Base-by-base conservation (phyloP, 768 basidiomycete genomes). In the Pleurotus djamor region DNA sequence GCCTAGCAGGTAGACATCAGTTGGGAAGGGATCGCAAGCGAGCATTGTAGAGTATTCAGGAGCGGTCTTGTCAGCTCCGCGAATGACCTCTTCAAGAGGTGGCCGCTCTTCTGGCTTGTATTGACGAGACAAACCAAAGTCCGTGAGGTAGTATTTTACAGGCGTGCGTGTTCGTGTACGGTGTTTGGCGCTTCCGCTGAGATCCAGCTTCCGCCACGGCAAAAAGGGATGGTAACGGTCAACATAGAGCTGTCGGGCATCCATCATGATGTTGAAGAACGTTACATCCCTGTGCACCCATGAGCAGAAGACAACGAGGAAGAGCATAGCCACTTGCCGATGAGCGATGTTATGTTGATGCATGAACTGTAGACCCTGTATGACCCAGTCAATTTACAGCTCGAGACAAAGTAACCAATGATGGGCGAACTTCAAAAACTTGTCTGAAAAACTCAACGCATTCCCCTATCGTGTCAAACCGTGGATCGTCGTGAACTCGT, bases 21-120 rank as follows among this genome's bases (percentile, higher is more conserved):
- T 72, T 8, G 69, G 66, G 60, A 74, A 75, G 1, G 73, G 73
- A 48, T 76, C 66, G 51, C 58, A 65, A 1, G 56, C 62, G 3
- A 58, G n/a, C 9, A 37, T 28, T 1, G 60, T 64, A 10, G 65
- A 65, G 45, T 72, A 74, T 49, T 80, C 79, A 0, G 80, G 79
- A 0, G 72, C 73, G 0, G 75, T 12, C 45, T 47, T 47, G 63
- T 82, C 77, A 2, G 70, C 79, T 0, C 80, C 78, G 44, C 65
- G 63, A 0, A 75, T 68, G 0, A 74, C 72, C 7, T 58, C 32
- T 38, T 72, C 74, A 0, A 65, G 61, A 0, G 72, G 71, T 0
- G 72, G 57, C 0, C 58, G 61, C 5, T 71, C 63, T 1, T 67
- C 63, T 0, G 70, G 67, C 16, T 56, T 56, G 56, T 71, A 75